Percentiles rank a stretch among this genome's conserved stretches.
Evolutionary conservation across 257 asterid genomes (phyloP).

Genomic region (Schizonepeta tenuifolia): DNA sequence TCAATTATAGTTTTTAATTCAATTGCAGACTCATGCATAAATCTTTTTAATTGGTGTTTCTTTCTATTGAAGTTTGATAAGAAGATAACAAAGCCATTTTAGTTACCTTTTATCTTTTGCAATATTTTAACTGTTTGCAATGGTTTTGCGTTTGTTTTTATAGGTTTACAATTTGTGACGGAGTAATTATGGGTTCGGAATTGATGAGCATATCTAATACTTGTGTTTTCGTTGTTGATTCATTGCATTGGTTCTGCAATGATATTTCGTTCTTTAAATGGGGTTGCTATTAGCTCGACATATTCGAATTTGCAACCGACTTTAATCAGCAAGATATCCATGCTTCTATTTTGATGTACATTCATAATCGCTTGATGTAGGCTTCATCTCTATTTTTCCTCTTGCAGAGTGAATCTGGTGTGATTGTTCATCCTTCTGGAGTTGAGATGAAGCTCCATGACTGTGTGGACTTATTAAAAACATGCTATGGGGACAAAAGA

Average conservation of each 20-base stretch:
- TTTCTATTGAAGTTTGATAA: not conserved
- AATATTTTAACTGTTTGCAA: not conserved
- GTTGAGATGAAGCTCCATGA: constrained; percentile 64
- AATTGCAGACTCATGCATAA: constrained; percentile 19
- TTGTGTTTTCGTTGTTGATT: not conserved
- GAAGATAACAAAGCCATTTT: not conserved
- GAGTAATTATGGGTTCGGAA: not conserved
- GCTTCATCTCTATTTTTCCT: constrained; percentile 9
- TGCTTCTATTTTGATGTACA: not conserved
- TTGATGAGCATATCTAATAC: constrained; percentile 2
- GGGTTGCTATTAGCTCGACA: constrained; percentile 3
- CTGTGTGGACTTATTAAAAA: constrained; percentile 48
- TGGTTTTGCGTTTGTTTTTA: not conserved
- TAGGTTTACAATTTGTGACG: not conserved
- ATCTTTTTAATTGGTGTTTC: constrained; percentile 1
- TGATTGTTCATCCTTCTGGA: constrained; percentile 80
- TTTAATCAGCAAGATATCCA: not conserved
- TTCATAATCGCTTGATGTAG: no score
- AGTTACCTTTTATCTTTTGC: not conserved
- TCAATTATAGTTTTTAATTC: constrained; percentile 19
- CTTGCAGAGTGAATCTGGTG: constrained; percentile 71
- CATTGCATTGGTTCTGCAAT: not conserved
- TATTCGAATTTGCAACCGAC: not conserved
- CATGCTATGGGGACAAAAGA: constrained; percentile 68
- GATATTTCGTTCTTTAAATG: not conserved